A percentile compares a stretch with the other conserved stretches of the same genome.
These are phyloP conservation scores for Knufia fluminis DNA, from an alignment of 2,329 filamentous ascomycete species.

Conservation along the genomic window DNA sequence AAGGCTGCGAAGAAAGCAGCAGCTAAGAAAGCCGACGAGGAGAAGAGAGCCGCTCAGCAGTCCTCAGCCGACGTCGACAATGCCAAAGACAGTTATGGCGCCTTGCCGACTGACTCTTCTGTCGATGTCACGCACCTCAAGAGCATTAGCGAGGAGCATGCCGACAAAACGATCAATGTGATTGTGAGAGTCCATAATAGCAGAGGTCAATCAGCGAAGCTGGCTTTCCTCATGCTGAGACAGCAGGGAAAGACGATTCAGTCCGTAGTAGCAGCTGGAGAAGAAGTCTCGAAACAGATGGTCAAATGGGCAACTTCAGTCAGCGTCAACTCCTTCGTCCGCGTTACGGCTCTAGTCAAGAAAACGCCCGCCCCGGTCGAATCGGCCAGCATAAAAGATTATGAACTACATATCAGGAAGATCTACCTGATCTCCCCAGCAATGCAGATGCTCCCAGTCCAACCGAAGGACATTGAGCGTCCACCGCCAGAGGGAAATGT, in stretches of 20 bases:
- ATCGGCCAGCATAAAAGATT: slow-evolving; percentile 67
- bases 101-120: slow-evolving; percentile 49
- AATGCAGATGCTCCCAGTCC: slow-evolving; percentile 51
- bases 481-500: slow-evolving; percentile 36
- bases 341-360: slow-evolving; percentile 71
- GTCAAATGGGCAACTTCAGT: slow-evolving; percentile 78
- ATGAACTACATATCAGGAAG: slow-evolving; percentile 83
- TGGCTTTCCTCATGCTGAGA: slow-evolving; percentile 80
- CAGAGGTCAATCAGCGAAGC: slow-evolving; percentile 79
- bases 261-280: slow-evolving; percentile 56
- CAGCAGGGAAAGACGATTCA: slow-evolving; percentile 73
- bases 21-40: slow-evolving; percentile 34
- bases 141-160: slow-evolving; percentile 51
- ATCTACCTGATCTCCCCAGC: slow-evolving; percentile 66
- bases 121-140: slow-evolving; percentile 50
- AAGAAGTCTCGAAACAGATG: slow-evolving; percentile 70
- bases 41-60: slow-evolving; percentile 22
- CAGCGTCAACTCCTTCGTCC: slow-evolving; percentile 70
- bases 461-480: slow-evolving; percentile 44
- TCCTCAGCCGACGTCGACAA: slow-evolving; percentile 37
- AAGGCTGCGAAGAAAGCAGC: slow-evolving; percentile 68
- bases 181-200: slow-evolving; percentile 80
- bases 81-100: slow-evolving; percentile 72
- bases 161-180: slow-evolving; percentile 64
- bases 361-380: slow-evolving; percentile 81